phyloP scores from a whole-genome alignment of 805 yeast species.

The Metschnikowia aberdeeniae region DNA sequence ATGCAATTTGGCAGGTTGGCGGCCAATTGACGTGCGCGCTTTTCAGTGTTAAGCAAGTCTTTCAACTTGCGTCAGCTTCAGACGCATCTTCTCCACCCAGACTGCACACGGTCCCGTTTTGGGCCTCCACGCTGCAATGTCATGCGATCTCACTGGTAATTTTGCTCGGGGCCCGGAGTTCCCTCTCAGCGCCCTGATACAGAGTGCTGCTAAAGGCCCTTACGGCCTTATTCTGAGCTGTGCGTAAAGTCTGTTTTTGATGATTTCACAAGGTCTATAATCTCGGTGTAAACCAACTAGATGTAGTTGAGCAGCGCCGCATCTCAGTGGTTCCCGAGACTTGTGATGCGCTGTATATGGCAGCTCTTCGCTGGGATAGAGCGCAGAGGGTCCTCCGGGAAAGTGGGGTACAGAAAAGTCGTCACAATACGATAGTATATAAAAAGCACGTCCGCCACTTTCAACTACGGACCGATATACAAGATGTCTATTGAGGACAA shows the following conservation, averaged over 20 bases:
- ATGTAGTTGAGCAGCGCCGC: no score
- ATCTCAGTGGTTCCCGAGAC: no score
- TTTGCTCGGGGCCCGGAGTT: background rate
- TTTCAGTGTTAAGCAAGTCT: background rate
- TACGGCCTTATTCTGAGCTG: no score
- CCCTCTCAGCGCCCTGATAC: background rate
- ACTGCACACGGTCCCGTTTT: background rate
- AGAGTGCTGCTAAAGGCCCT: no score
- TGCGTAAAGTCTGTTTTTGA: no score
- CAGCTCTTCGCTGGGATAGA: no score
- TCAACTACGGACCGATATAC: background rate
- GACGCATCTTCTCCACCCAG: background rate
- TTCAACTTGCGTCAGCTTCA: background rate
- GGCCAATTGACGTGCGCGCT: background rate
- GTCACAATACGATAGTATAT: background rate
- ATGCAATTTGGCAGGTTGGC: background rate
- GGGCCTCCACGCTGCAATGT: background rate
- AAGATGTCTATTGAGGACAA: conserved; percentile 1
- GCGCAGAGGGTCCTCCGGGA: background rate
- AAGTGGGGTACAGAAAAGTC: background rate
- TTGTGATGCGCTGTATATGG: no score
- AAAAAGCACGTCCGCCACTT: background rate
- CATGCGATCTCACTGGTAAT: background rate
- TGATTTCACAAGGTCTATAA: no score
- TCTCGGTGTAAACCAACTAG: no score